phyloP scores from a whole-genome alignment of 345 rosid genomes.

The Corchorus capsularis region DNA sequence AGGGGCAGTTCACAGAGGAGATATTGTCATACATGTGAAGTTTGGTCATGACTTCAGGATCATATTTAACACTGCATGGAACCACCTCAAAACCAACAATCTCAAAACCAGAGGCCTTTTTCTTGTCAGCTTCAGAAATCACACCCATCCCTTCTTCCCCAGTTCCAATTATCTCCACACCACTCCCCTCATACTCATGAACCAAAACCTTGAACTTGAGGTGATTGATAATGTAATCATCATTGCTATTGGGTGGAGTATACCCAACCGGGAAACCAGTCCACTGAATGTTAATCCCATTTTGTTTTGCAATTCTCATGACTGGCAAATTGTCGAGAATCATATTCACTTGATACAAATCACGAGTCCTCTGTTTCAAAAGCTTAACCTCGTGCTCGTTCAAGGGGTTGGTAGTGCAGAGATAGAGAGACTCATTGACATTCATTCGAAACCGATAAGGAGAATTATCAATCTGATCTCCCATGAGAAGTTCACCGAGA shows the following conservation, averaged over 20 bases:
- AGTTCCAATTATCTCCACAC: conserved; percentile 77
- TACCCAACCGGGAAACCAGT: conserved; percentile 85
- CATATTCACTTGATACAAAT: conserved; percentile 88
- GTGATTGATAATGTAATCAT: conserved; percentile 80
- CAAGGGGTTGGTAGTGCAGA: conserved; percentile 61
- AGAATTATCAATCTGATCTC: conserved; percentile 90
- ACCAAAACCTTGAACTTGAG: conserved; percentile 74
- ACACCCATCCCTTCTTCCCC: conserved; percentile 88
- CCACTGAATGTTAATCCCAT: conserved; percentile 78
- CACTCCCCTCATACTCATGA: conserved; percentile 74
- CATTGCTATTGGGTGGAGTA: conserved; percentile 62
- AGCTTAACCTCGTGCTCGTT: conserved; percentile 81
- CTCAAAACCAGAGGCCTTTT: conserved; percentile 70
- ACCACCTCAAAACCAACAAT: conserved; percentile 84
- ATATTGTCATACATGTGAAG: conserved; percentile 62
- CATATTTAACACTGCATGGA: conserved; percentile 76
- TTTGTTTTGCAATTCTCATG: conserved; percentile 69
- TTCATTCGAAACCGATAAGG: conserved; percentile 77
- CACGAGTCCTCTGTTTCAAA: conserved; percentile 77
- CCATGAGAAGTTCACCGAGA: conserved; percentile 92
- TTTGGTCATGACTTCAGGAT: conserved; percentile 58
- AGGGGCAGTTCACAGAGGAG: conserved; percentile 60
- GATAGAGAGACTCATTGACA: conserved; percentile 64
- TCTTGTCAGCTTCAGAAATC: conserved; percentile 71
- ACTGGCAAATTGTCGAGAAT: conserved; percentile 84